Base-by-base conservation (phyloP, 176 grass and related monocot genomes). In the Oryza brachyantha region DNA sequence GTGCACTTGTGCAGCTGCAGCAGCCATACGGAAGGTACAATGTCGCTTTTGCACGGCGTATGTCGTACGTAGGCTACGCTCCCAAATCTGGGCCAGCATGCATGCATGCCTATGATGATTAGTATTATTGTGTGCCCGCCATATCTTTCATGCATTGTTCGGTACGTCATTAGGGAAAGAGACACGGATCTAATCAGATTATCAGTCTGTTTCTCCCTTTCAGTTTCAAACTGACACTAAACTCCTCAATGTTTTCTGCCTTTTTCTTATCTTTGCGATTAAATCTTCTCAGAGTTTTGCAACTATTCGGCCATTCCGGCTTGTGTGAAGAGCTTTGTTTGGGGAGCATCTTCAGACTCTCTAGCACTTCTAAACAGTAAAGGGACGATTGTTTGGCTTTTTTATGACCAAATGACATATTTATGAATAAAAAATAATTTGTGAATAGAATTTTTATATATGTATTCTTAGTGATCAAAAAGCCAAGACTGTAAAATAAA, bases 21-120 rank as follows among this genome's bases (percentile, higher is more conserved):
- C 70, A 0, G 73, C 72, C 32, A 81, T 82, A 35, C 42, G 57
- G 31, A 77, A 70, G 55, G 64, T 35, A 52, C 36, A 77, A 11
- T 17, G 27, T 24, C 79, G n/a, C 73, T 82, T 78, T 48, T 61
- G 27, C 7, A 77, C 21, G 42, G 4, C 24, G 61, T 73, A 61
- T 43, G 29, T 41, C 24, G 29, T 29, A 62, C 48, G 48, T 52
- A 52, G 48, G 48, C 19, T 52, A n/a, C 13, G 19, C 42, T 27
- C 66, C 76, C 69, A 26, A 66, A 28, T 57, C 28, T 0, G 41
- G 31, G 6, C 40, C 24, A 70, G 14, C 59, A 25, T 69, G 31
- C 31, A 32, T 32, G 31, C 31, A 32, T 32, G 31, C n/a, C n/a
- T n/a, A 12, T 41, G 39, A 41, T 10, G 12, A 11, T 41, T 4